Evolutionary conservation across 2,329 filamentous ascomycete genomes (phyloP).

Genomic region (Ceratocystis variospora): DNA sequence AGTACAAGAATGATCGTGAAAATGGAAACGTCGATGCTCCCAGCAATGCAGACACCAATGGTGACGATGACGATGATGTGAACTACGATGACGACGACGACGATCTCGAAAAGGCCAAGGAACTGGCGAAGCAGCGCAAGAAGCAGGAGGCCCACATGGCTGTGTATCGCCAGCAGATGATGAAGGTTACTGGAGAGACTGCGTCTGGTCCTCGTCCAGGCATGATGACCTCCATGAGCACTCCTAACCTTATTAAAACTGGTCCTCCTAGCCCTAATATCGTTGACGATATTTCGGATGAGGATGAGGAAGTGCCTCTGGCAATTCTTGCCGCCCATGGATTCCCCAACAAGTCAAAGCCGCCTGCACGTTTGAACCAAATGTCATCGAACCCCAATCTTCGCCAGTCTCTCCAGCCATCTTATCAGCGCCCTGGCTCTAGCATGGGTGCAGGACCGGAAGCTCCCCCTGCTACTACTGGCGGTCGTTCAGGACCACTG

Average conservation of each 20-base stretch:
- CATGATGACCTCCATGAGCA: slow-evolving; percentile 46
- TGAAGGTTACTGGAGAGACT: slow-evolving; percentile 67
- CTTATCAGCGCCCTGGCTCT: slow-evolving; percentile 38
- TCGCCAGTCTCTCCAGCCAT: slow-evolving; percentile 35
- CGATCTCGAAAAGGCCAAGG: slow-evolving; percentile 59
- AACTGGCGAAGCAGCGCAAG: slow-evolving; percentile 60
- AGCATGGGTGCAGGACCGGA: slow-evolving; percentile 25
- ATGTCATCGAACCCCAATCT: slow-evolving; percentile 61
- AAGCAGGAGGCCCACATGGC: slow-evolving; percentile 86
- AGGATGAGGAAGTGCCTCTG: slow-evolving; percentile 78
- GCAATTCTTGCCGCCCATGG: slow-evolving; percentile 80
- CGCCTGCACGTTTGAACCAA: slow-evolving; percentile 52
- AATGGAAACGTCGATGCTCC: slow-evolving; percentile 29
- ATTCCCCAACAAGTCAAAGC: slow-evolving; percentile 65
- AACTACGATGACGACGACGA: slow-evolving; percentile 65
- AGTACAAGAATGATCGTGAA: slow-evolving; percentile 61
- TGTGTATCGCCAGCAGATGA: slow-evolving; percentile 88
- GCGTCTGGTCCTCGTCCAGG: slow-evolving; percentile 34
- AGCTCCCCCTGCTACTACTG: slow-evolving; percentile 19
- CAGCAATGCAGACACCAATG: slow-evolving; percentile 34
- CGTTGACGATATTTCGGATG: slow-evolving; percentile 47
- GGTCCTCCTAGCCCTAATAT: slow-evolving; percentile 26
- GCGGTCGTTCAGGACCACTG: slow-evolving; percentile 34
- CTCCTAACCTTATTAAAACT: slow-evolving; percentile 40
- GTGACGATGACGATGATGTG: slow-evolving; percentile 47